These are phyloP conservation scores for Chionographis japonica DNA, from an alignment of 106 monocot genomes.

Conservation along the genomic window DNA sequence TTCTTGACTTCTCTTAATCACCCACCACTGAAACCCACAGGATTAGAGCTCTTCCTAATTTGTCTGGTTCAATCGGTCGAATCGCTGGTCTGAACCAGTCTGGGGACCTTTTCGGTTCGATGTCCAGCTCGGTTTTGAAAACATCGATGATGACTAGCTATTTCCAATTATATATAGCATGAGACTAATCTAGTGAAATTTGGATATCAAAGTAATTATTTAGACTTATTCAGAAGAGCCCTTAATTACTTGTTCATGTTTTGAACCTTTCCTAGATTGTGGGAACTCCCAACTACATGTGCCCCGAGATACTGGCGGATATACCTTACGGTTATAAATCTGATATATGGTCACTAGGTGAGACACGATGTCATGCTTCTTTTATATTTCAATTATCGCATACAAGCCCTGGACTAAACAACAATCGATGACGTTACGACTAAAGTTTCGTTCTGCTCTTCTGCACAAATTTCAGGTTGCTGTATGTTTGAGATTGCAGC, in stretches of 20 bases:
- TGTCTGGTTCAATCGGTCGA: too few relatives aligned
- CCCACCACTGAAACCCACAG: too few relatives aligned
- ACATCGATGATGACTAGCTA: too few relatives aligned
- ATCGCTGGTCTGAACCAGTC: too few relatives aligned
- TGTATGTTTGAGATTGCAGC: slow-evolving; percentile 88
- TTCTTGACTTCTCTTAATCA: too few relatives aligned
- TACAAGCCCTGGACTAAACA: background rate
- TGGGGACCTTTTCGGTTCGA: too few relatives aligned
- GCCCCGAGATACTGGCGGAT: slow-evolving; percentile 93
- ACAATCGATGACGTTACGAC: background rate
- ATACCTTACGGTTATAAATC: slow-evolving; percentile 96
- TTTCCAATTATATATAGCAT: too few relatives aligned
- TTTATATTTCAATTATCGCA: background rate
- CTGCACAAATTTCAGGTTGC: slow-evolving; percentile 47
- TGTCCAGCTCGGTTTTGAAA: too few relatives aligned
- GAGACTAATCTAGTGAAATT: too few relatives aligned
- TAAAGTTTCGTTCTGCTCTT: background rate
- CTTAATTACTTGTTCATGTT: background rate
- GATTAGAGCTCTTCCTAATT: too few relatives aligned
- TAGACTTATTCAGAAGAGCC: background rate
- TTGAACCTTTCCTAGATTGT: slow-evolving; percentile 47
- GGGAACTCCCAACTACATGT: slow-evolving; percentile 95
- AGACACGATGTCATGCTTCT: background rate
- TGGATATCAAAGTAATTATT: too few relatives aligned
- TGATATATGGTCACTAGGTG: slow-evolving; percentile 98